Base-by-base conservation (phyloP, 2,329 filamentous ascomycete genomes). In the Podosphaera fusca region DNA sequence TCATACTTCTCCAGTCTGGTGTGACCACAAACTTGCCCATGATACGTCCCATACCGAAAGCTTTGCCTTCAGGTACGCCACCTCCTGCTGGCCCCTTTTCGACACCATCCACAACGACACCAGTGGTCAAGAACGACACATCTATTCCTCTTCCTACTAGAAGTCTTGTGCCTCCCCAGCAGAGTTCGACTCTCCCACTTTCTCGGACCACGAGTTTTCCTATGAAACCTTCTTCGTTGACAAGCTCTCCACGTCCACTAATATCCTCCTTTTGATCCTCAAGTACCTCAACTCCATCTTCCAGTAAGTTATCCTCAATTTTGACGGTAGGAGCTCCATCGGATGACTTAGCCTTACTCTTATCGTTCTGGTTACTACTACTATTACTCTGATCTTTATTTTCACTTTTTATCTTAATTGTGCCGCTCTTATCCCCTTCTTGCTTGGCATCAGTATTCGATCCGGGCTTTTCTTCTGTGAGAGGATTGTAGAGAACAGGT, bases 41-140 rank as follows among this genome's bases (percentile, higher is more conserved):
- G 58, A 83, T 74, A 63, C 76, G 75, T 54, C 80, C 80, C 77
- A 83, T 80, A 52, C 77, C 77, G 58, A 76, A 74, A 35, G 76
- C 76, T 53, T 72, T 71, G 21, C 78, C 79, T 46, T 72, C 63
- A 7, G 58, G 60, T n/a, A 56, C 68, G 34, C 70, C 57, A 47
- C 62, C 56, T 40, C 61, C 58, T 21, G 58, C n/a, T 38, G 59
- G 55, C 33, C 60, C 67, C 49, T 61, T 62, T 47, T 68, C 66
- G 2, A 72, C 67, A 65, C 78, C 72, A 64, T 81, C 78, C 6
- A 81, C 70, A 56, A 83, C 73, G 55, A 80, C 75, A 2, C 77
- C 77, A 45, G 75, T 77, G 9, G 75, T 79, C 59, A 80, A 62
- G 63, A 81, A 82, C 61, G 74, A 73, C 33, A 75, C 73, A 56